Percentiles rank a stretch among this genome's conserved stretches.
phyloP scores from a whole-genome alignment of 2,329 filamentous ascomycete species.

The Exophiala sideris region DNA sequence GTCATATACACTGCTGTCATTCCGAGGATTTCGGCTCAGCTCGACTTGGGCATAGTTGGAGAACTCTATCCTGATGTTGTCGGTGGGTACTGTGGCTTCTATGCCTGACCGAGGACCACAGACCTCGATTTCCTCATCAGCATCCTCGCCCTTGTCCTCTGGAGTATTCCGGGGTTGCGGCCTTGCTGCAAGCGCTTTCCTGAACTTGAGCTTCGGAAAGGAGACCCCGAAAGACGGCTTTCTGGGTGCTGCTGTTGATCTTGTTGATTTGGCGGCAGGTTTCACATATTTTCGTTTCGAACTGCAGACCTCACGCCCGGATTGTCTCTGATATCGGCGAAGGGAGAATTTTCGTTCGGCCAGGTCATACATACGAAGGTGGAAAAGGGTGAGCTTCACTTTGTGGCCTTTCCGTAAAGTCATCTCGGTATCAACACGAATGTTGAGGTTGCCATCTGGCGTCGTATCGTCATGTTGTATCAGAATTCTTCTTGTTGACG shows the following conservation, averaged over 20 bases:
- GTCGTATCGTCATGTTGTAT: constrained; percentile 91
- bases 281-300: constrained; percentile 68
- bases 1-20: constrained; percentile 74
- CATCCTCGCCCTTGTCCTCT: constrained; percentile 44
- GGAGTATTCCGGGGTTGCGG: constrained; percentile 60
- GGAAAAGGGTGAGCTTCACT: constrained; percentile 76
- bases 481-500: constrained; percentile 72
- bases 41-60: constrained; percentile 96
- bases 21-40: constrained; percentile 59
- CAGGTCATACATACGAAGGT: constrained; percentile 91
- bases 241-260: constrained; percentile 30
- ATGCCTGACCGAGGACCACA: constrained; percentile 21
- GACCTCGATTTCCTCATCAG: constrained; percentile 22
- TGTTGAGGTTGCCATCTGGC: constrained; percentile 91
- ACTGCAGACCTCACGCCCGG: constrained; percentile 88
- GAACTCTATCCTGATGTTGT: constrained; percentile 86
- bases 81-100: constrained; percentile 51
- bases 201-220: constrained; percentile 54
- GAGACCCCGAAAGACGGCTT: constrained; percentile 59
- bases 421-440: constrained; percentile 78
- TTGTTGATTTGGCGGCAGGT: constrained; percentile 14
- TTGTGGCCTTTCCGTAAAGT: constrained; percentile 54
- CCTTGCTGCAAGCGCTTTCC: constrained; percentile 44
- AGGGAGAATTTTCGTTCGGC: constrained; percentile 83
- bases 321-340: constrained; percentile 86